Base-by-base conservation (phyloP, 345 rosid genomes). In the Eucalyptus coolabah region DNA sequence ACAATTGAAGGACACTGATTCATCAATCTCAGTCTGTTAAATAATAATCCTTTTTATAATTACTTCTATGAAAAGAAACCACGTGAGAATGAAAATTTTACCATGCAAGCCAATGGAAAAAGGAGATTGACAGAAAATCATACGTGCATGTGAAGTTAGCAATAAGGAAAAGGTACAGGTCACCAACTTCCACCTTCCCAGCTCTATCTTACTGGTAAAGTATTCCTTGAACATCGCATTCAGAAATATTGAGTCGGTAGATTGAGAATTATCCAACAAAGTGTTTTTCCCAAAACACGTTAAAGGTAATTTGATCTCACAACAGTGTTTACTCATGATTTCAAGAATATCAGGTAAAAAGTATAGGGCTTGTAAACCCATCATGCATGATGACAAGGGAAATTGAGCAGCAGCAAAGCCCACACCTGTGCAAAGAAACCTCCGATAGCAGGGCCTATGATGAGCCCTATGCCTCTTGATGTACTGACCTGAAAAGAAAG, bases 381-480 rank as follows among this genome's bases (percentile, higher is more conserved):
- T 77, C 85, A 77, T 37, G 85, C 47, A 40, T 77, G n/a, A 89
- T 16, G 28, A 63, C 13, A 30, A 21, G 16, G 59, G 69, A 67
- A 50, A 28, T 69, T 44, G 86, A 47, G 60, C n/a, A 88, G 19
- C 51, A n/a, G 77, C 51, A 54, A 40, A 42, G 51, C 53, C 51
- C 28, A 59, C 59, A 90, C 91, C 90, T 86, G 87, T 49, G 91
- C 90, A 53, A 90, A 88, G 63, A 88, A 88, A 49, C 91, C 91
- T 87, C 91, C 91, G 19, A 88, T 88, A 28, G 91, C 91, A 56
- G 91, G 91, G 47, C 91, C 90, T 51, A 90, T 88, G 53, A 88
- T 90, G 30, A 90, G 88, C 82, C 91, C 91, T 81, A 90, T 77
- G 82, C 91, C 91, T 87, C 91, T 87, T 2, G 91, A 90, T 30